Conservation (phyloP, 257 asterid genomes). For the Prunella vulgaris region DNA sequence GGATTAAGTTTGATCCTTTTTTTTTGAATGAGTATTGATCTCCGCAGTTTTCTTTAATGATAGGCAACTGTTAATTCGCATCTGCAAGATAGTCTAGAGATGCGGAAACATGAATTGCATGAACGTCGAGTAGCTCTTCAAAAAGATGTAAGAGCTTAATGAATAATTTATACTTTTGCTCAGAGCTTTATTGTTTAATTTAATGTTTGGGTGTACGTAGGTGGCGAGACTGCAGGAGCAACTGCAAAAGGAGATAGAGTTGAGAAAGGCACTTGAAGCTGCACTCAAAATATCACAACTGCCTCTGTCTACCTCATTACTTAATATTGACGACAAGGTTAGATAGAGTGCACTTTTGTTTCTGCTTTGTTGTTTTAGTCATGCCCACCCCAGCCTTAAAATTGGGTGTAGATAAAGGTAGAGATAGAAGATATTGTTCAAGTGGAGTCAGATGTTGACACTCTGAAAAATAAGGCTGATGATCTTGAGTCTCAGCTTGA, state of each 20-base stretch:
- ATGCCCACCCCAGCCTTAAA: slow-evolving; percentile 25
- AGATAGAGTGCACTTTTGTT: slow-evolving; percentile 5
- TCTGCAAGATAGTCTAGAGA: slow-evolving; percentile 59
- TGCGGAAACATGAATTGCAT: slow-evolving; percentile 59
- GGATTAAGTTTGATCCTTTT: slow-evolving; percentile 3
- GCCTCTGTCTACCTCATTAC: slow-evolving; percentile 39
- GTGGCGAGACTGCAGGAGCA: slow-evolving; percentile 68
- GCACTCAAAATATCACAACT: slow-evolving; percentile 48
- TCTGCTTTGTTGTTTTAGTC: neutral
- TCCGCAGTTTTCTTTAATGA: slow-evolving; percentile 18
- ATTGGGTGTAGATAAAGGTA: slow-evolving; percentile 46
- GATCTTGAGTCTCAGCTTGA: slow-evolving; percentile 62
- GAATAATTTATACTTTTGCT: neutral
- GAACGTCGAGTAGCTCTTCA: slow-evolving; percentile 80
- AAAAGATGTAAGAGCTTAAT: slow-evolving; percentile 60
- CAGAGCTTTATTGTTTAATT: neutral
- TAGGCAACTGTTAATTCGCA: slow-evolving; percentile 54
- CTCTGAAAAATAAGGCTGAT: slow-evolving; percentile 58
- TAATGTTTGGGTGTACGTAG: slow-evolving; percentile 33
- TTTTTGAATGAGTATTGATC: slow-evolving; percentile 11
- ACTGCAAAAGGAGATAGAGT: slow-evolving; percentile 70
- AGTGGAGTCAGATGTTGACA: slow-evolving; percentile 53
- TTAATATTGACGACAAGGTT: slow-evolving; percentile 59
- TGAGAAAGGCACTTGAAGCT: slow-evolving; percentile 69
- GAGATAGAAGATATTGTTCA: slow-evolving; percentile 63